Evolutionary conservation across 2,329 filamentous ascomycete genomes (phyloP), one percentile per base, ranked within the genome.

Genomic region (Chalara sp.): DNA sequence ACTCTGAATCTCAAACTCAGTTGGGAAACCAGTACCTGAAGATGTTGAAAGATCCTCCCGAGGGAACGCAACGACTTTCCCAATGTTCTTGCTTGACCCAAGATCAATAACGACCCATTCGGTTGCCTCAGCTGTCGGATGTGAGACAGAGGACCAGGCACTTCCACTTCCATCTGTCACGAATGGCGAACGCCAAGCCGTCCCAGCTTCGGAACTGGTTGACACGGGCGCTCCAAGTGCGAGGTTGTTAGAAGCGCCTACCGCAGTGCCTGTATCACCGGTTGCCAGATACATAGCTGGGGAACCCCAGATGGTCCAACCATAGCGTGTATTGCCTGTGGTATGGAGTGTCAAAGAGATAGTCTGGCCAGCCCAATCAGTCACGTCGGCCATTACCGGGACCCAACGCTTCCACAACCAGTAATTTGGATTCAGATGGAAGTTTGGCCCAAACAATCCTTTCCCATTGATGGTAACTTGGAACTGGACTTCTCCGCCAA

Each of bases 401-500:
- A 55, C 48, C 48, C 53, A 56, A 6, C 48, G 50, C 30, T 56
- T 55, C 53, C 54, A 56, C 6, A 39, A 32, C 50, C 49, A 56
- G 32, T 53, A 55, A 13, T 51, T 53, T 29, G 50, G 44, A 11
- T 53, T 31, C 5, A 55, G 39, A 29, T 49, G 52, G 33, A 56
- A 47, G 12, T 37, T 33, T 6, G 40, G 43, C 8, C 54, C 54
- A 29, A 53, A 56, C 12, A 56, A 45, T 10, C 10, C 8, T 12
- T 51, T 42, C 1, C 52, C 52, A 31, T 56, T 54, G 13, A 51
- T 46, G 1, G 46, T 47, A 2, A 41, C 54, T 48, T 56, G 54
- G 31, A 56, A 56, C 6, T 46, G 32, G 3, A 39, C 47, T 47
- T 55, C 52, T 32, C 54, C 53, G 11, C 54, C 54, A 31, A 46